A percentile compares a stretch with the other conserved stretches of the same genome.
Evolutionary conservation across 1,284 basidiomycete genomes (phyloP).

Genomic region (Tausonia pullulans): DNA sequence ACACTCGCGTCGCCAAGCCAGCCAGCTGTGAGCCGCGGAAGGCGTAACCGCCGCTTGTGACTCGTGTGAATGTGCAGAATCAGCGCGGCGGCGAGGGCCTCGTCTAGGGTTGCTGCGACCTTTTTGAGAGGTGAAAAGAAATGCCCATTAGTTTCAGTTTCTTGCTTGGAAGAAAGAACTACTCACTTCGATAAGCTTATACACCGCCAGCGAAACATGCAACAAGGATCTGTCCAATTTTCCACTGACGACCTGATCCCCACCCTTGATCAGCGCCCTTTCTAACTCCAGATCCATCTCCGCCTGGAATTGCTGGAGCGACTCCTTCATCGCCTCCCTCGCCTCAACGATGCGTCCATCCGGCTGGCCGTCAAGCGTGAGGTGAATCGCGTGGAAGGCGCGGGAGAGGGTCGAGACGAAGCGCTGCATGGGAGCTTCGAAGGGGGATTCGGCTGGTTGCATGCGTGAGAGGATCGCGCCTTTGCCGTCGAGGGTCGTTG

Average conservation of each 20-base stretch:
- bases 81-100: not conserved
- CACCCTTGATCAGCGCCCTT: not conserved
- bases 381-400: constrained; percentile 8
- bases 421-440: constrained; percentile 1
- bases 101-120: constrained; percentile 8
- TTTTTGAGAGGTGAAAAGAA: not conserved
- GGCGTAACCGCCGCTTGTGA: not conserved
- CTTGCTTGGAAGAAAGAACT: no score
- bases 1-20: constrained; percentile 10
- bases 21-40: constrained; percentile 1
- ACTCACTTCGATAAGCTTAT: no score
- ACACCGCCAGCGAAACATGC: no score
- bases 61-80: not conserved
- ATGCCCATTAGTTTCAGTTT: no score
- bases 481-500: no score
- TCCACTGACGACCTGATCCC: no score
- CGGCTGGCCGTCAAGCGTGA: constrained; percentile 1
- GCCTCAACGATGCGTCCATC: not conserved
- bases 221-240: no score
- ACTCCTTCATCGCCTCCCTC: not conserved
- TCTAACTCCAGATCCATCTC: constrained; percentile 6
- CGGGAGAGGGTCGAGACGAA: not conserved
- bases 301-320: not conserved
- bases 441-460: not conserved
- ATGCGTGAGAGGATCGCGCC: no score